These are phyloP conservation scores for Chenopodium berlandieri DNA, from an alignment of 148 eudicot species.

Conservation along the genomic window DNA sequence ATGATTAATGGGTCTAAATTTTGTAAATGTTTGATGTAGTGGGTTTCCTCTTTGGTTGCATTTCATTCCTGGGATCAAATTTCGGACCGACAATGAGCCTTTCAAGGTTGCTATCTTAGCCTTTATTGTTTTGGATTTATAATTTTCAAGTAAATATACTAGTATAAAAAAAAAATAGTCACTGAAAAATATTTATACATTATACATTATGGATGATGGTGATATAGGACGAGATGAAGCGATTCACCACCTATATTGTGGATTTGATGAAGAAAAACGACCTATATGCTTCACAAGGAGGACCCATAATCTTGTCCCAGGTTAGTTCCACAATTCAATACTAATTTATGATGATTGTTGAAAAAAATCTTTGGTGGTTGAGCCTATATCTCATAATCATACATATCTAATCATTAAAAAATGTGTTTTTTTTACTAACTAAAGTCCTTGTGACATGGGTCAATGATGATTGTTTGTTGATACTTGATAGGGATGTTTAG, in stretches of 20 bases:
- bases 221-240: conserved; percentile 79
- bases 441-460: conserved; percentile 13
- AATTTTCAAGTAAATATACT: too few species aligned
- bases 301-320: conserved; percentile 95
- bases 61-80: conserved; percentile 69
- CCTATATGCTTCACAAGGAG: conserved; percentile 94
- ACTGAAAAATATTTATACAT: background rate
- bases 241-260: conserved; percentile 77
- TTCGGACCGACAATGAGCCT: conserved; percentile 89
- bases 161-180: too few species aligned
- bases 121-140: background rate
- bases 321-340: conserved; percentile 36
- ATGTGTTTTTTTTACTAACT: conserved; percentile 19
- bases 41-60: conserved; percentile 99
- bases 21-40: conserved; percentile 36
- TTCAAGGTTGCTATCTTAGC: conserved; percentile 55
- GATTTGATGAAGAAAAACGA: conserved; percentile 85
- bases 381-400: background rate
- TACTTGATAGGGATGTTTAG: background rate
- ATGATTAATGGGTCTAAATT: background rate
- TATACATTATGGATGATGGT: conserved; percentile 19
- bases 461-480: background rate
- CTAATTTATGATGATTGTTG: conserved; percentile 12
- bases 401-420: background rate
- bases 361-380: conserved; percentile 23